A percentile compares a stretch with the other conserved stretches of the same genome.
Conservation (phyloP, 2,329 filamentous ascomycete species). For the Neopestalotiopsis sp. region DNA sequence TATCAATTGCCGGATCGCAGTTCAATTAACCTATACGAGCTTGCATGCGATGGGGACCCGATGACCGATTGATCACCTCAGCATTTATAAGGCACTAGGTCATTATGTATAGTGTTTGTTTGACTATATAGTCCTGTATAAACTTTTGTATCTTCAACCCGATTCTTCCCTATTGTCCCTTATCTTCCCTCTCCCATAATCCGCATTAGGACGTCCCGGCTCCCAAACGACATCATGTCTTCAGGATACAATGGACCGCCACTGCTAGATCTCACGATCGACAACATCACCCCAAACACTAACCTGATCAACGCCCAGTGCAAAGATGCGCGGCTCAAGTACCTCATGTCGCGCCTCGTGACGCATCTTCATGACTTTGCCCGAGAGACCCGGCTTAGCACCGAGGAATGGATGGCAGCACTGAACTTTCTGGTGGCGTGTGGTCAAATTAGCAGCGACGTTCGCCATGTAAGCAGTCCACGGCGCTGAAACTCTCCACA, state of each 20-base stretch:
- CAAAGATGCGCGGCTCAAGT: slow-evolving; percentile 68
- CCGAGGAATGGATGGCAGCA: slow-evolving; percentile 78
- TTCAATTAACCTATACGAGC: not conserved
- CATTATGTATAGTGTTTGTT: not conserved
- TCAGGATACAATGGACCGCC: slow-evolving; percentile 42
- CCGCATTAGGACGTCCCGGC: not conserved
- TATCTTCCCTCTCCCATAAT: not conserved
- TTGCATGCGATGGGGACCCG: too few species aligned
- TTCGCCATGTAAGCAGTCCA: slow-evolving; percentile 65
- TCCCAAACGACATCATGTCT: slow-evolving; percentile 25
- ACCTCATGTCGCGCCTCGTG: slow-evolving; percentile 75
- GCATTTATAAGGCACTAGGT: slow-evolving; percentile 7
- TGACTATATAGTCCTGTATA: not conserved
- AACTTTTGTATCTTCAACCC: not conserved
- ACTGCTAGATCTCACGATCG: slow-evolving; percentile 74
- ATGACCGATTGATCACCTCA: slow-evolving; percentile 10
- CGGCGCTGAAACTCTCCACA: not conserved
- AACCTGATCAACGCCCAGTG: slow-evolving; percentile 76
- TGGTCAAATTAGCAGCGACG: slow-evolving; percentile 75
- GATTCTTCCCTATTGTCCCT: not conserved
- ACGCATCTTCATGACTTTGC: slow-evolving; percentile 83
- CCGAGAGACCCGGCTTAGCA: slow-evolving; percentile 76
- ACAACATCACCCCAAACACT: slow-evolving; percentile 81
- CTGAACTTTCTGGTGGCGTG: slow-evolving; percentile 74
- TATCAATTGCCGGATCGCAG: not conserved